Evolutionary conservation across 306 rosid species (phyloP).

Genomic region (Lathyrus aphaca): DNA sequence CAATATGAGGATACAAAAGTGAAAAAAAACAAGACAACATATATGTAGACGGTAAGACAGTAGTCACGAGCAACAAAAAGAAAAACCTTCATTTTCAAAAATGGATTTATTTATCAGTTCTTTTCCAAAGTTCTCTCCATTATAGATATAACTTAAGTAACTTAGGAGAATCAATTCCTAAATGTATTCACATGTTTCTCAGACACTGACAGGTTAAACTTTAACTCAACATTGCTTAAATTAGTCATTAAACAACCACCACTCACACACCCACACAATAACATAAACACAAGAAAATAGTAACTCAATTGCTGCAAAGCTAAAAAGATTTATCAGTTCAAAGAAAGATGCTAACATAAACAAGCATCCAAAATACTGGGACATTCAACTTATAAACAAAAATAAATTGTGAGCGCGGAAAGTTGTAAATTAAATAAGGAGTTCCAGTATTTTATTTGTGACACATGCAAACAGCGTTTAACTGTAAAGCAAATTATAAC

Average conservation of each 20-base stretch:
- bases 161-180: background rate
- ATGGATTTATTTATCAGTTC: background rate
- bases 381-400: conserved; percentile 15
- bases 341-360: conserved; percentile 17
- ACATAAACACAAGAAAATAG: conserved; percentile 23
- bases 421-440: conserved; percentile 17
- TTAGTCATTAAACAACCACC: conserved; percentile 11
- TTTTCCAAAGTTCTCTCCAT: background rate
- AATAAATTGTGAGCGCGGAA: conserved; percentile 1
- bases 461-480: conserved; percentile 27
- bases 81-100: background rate
- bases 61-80: background rate
- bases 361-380: conserved; percentile 13
- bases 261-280: background rate
- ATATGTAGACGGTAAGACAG: conserved; percentile 6
- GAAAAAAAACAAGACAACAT: background rate
- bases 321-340: background rate
- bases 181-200: background rate
- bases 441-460: conserved; percentile 26
- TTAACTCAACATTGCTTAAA: conserved; percentile 20
- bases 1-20: conserved; percentile 9
- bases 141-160: background rate
- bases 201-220: background rate
- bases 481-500: conserved; percentile 26
- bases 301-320: background rate